Evolutionary conservation across 305 asterid genomes (phyloP).

Genomic region (Petunia hybrid): DNA sequence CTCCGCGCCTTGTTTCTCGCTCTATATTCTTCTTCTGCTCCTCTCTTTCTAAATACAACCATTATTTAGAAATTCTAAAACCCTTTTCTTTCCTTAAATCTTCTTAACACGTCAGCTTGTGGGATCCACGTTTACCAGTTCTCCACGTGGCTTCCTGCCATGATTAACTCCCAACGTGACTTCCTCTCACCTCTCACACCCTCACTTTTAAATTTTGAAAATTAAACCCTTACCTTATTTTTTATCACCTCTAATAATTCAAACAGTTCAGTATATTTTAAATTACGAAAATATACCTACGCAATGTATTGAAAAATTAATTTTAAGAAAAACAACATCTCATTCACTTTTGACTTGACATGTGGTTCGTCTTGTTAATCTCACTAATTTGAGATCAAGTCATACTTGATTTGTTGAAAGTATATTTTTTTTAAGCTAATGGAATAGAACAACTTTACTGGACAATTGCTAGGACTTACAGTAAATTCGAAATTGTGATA

Average conservation of each 20-base stretch:
- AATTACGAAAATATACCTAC: neutral
- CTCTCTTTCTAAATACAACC: neutral
- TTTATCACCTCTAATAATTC: neutral
- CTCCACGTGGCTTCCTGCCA: conserved; percentile 39
- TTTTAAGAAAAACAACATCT: neutral
- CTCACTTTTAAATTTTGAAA: neutral
- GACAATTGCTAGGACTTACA: neutral
- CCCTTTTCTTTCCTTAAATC: neutral
- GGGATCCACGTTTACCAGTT: conserved; percentile 38
- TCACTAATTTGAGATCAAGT: neutral
- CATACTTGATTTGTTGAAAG: neutral
- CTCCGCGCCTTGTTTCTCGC: conserved; percentile 66
- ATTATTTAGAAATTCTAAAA: neutral
- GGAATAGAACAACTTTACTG: neutral
- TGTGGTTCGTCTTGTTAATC: neutral
- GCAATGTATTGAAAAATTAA: neutral
- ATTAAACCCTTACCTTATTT: neutral
- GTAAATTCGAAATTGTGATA: neutral
- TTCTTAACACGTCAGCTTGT: conserved; percentile 37
- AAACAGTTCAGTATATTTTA: neutral
- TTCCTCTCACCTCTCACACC: conserved; percentile 34
- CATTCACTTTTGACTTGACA: neutral
- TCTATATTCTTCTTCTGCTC: conserved; percentile 38
- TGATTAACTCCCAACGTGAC: conserved; percentile 38
- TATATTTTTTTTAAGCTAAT: neutral